Percentiles rank a stretch among this genome's conserved stretches.
Evolutionary conservation across 2,329 filamentous ascomycete genomes (phyloP).

Genomic region (Capronia coronata): DNA sequence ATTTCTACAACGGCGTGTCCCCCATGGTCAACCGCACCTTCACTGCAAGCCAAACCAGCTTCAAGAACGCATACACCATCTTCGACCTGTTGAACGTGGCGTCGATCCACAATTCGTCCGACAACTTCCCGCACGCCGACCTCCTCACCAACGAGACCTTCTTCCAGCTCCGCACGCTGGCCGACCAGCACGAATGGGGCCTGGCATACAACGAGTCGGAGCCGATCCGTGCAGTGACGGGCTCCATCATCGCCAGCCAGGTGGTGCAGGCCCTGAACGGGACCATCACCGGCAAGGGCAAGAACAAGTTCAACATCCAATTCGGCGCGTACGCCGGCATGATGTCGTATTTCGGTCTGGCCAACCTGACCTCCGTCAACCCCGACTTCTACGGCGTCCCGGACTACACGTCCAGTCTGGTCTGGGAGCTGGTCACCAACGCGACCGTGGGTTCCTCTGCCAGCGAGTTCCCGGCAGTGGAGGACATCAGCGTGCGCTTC

Average conservation of each 20-base stretch:
- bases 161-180: conserved; percentile 65
- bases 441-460: conserved; percentile 30
- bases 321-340: conserved; percentile 59
- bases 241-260: conserved; percentile 60
- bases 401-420: conserved; percentile 78
- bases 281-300: conserved; percentile 36
- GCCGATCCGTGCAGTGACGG: conserved; percentile 45
- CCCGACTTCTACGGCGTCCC: conserved; percentile 66
- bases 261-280: conserved; percentile 45
- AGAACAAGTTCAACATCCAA: conserved; percentile 46
- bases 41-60: conserved; percentile 43
- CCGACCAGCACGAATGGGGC: conserved; percentile 73
- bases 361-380: conserved; percentile 45
- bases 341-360: conserved; percentile 56
- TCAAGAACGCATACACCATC: conserved; percentile 61
- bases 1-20: conserved; percentile 49
- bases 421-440: conserved; percentile 65
- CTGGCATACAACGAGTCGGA: conserved; percentile 66
- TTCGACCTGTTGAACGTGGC: conserved; percentile 60
- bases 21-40: conserved; percentile 51
- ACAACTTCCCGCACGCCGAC: conserved; percentile 51
- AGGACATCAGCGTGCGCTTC: conserved; percentile 53
- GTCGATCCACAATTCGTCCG: conserved; percentile 53
- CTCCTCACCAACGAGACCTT: conserved; percentile 55
- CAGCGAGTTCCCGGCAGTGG: conserved; percentile 37